A percentile compares a stretch with the other conserved stretches of the same genome.
These are phyloP conservation scores for Kentomonas sorsogonicus DNA, from an alignment of 208 protist species.

Conservation along the genomic window DNA sequence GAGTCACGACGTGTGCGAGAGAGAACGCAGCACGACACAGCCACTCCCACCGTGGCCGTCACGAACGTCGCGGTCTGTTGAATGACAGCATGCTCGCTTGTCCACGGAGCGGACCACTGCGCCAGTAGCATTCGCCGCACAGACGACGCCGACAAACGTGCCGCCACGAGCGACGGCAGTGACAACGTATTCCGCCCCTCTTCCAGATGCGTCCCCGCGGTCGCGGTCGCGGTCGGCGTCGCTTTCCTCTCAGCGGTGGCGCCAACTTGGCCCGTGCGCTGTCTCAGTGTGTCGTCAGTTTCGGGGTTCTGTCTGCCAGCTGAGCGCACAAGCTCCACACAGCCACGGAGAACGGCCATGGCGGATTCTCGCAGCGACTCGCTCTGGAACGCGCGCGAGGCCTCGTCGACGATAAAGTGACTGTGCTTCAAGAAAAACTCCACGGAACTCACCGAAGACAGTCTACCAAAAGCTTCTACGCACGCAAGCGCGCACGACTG, in stretches of 20 bases:
- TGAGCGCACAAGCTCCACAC: constrained; percentile 38
- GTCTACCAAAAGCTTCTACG: too few relatives aligned
- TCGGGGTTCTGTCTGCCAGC: too few relatives aligned
- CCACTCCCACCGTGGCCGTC: too few relatives aligned
- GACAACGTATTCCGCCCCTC: too few relatives aligned
- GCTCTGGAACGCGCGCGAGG: constrained; percentile 62
- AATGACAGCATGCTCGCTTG: too few relatives aligned
- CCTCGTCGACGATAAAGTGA: constrained; percentile 66
- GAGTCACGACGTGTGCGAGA: too few relatives aligned
- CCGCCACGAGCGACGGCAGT: constrained; percentile 31
- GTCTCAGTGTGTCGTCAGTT: constrained; percentile 4
- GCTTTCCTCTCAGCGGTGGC: background rate
- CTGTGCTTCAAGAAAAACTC: constrained; percentile 47
- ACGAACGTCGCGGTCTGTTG: too few relatives aligned
- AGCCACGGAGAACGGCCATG: constrained; percentile 60
- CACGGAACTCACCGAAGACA: too few relatives aligned
- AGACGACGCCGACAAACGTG: constrained; percentile 26
- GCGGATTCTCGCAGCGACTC: constrained; percentile 49
- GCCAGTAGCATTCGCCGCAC: background rate
- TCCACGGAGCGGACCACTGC: too few relatives aligned
- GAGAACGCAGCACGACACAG: too few relatives aligned
- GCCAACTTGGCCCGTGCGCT: background rate
- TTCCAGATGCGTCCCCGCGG: too few relatives aligned
- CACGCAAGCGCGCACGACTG: constrained; percentile 51
- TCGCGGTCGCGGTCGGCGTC: background rate